Evolutionary conservation across 345 rosid species (phyloP), one percentile per base, ranked within the genome.

Genomic region (Mangifera indica): DNA sequence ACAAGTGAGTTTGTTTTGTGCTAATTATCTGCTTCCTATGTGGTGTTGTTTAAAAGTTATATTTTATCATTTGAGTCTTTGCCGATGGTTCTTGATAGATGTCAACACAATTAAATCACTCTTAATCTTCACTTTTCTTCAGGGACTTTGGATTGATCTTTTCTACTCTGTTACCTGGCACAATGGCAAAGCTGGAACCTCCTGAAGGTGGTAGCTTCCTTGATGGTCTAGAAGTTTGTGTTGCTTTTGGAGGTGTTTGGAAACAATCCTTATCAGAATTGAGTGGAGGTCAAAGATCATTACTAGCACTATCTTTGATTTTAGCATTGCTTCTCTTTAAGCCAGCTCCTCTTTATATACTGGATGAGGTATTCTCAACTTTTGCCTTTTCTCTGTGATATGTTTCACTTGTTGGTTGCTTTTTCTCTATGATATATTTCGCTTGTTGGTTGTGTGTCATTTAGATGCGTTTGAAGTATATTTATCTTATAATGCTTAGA

Each of bases 101-200:
- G 6, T 54, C 52, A 45, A 58, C 13, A 25, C 22, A 48, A 49
- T 26, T 25, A 29, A 66, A 40, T 46, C 26, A 49, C 25, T 7
- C 53, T 21, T 70, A 32, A 66, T 29, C 10, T 63, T 67, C 52
- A 2, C 22, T 67, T n/a, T 51, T 60, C 70, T 80, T 69, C 78
- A 93, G 98, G 78, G 98, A 91, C 79, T 93, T 93, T 61, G 94
- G 98, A 37, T 91, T 96, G 67, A 93, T 93, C 77, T 93, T 93
- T 84, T 91, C 97, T 69, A 91, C 96, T 11, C 84, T 93, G 62
- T 83, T 93, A 81, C 96, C 98, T 20, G 97, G 97, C 60, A 90
- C 96, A 67, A 86, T 85, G 86, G 94, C 96, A 42, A 93, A 91
- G 80, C 85, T 93, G 67, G 94, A 91, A 69, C 94, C 97, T 68